Base-by-base conservation (phyloP, 1,139 yeast genomes). In the Blastobotrys serpentis region DNA sequence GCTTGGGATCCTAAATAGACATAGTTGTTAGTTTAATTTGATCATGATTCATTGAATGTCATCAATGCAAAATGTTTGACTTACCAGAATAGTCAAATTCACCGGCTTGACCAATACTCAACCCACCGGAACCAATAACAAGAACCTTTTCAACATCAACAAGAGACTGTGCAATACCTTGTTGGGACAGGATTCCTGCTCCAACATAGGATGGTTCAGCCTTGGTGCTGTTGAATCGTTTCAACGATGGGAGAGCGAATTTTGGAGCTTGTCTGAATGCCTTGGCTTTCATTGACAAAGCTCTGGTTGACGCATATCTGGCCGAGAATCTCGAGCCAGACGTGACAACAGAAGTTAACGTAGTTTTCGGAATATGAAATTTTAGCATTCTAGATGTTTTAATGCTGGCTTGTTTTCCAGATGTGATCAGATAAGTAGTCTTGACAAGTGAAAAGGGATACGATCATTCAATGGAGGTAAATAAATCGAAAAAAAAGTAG, bases 81-180 rank as follows among this genome's bases (percentile, higher is more conserved):
- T 7, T 48, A 52, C 98, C 98, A 36, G 96, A 87, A 72, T 92
- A 92, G 69, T 92, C 99, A 61, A 92, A 92, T 71, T 92, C 99
- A 62, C 99, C 99, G 42, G 99, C 99, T 72, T 92, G 99, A 50
- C 99, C 99, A 66, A 92, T 92, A 47, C 96, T 86, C 53, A 92
- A 77, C 42, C 98, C 99, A 64, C 99, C 99, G 3, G 98, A 90
- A 18, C 98, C 98, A 64, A 92, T 86, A 51, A 92, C 89, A 55
- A 92, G 78, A 17, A 92, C 98, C 61, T 88, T 87, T 53, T 83
- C 76, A 44, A 89, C 96, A 57, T 90, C 95, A 42, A 89, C 96
- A 52, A 87, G 73, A 49, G 76, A 73, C 53, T 76, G 72, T 49
- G 75, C 70, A 48, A 75, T 75, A 23, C 70, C 69, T 62, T 76